Evolutionary conservation across 345 rosid species (phyloP), one percentile per base, ranked within the genome.

Genomic region (Camelina laxa): DNA sequence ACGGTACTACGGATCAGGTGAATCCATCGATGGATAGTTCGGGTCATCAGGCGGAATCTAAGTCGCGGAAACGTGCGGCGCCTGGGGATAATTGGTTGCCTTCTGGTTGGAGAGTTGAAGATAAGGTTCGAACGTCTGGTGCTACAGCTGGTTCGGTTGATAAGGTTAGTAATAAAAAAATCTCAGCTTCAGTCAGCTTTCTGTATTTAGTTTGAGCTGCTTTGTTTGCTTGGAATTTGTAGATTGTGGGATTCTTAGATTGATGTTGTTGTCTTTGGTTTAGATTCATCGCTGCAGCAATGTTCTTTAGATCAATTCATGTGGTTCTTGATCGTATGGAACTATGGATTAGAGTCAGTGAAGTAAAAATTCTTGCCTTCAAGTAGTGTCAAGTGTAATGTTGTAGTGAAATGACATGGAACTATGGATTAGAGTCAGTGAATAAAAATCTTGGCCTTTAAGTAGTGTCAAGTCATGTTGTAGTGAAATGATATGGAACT

Each of bases 21-120:
- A 7, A 31, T 35, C 65, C 65, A 45, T 3, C 50, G 16, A 20
- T 60, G 44, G 70, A 41, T 53, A 67, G 20, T 12, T 36, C 79
- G 4, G 73, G 3, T 1, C 70, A 41, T 2, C 70, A 58, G 17
- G 4, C 67, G 16, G 59, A 72, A 9, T 62, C 75, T 22, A 75
- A 74, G 83, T 48, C 67, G 42, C 60, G 69, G 62, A 74, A 62
- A 50, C 82, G 75, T 22, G 47, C 65, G 13, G 56, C 67, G 49
- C 31, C 77, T 5, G 38, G 76, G 5, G 87, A 78, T 22, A 65
- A 30, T 30, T 87, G 89, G 86, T 39, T 89, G 61, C 99, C 99
- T 21, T 55, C 86, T 53, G 89, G 90, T 66, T 95, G 99, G 99
- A 9, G 51, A 36, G 81, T 95, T 17, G 94, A 90, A 80, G 96